Evolutionary conservation across 345 rosid genomes (phyloP).

Genomic region (Brassica juncea): DNA sequence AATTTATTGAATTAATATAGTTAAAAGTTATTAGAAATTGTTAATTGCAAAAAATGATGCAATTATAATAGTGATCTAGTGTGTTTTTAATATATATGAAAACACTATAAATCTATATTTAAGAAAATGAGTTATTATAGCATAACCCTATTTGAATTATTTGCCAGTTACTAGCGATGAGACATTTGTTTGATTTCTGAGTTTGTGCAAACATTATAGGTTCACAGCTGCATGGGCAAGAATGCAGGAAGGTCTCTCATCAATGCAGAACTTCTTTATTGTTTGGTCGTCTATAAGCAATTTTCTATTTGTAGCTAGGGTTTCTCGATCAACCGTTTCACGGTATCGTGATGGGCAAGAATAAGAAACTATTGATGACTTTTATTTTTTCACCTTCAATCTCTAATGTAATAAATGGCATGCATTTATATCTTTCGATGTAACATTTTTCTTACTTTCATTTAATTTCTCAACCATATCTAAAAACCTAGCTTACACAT

Average conservation of each 20-base stretch:
- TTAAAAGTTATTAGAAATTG: no score
- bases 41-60: no score
- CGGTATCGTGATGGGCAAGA: constrained; percentile 41
- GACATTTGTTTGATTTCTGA: constrained; percentile 35
- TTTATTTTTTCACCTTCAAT: constrained; percentile 14
- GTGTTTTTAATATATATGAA: no score
- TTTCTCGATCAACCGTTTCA: constrained; percentile 25
- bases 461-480: constrained; percentile 28
- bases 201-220: constrained; percentile 36
- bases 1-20: no score
- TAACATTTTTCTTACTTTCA: constrained; percentile 34
- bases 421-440: constrained; percentile 28
- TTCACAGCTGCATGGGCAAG: constrained; percentile 34
- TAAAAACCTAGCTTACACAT: background rate
- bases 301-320: constrained; percentile 32
- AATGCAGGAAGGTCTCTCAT: constrained; percentile 18
- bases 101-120: no score
- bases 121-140: no score
- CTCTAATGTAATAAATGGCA: constrained; percentile 28
- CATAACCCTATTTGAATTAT: background rate
- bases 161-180: background rate
- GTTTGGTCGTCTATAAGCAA: constrained; percentile 28
- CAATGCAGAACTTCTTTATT: constrained; percentile 28
- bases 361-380: constrained; percentile 15
- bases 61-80: no score